Evolutionary conservation across 148 eudicot species (phyloP).

Genomic region (Amaranthus hypochondriacus): DNA sequence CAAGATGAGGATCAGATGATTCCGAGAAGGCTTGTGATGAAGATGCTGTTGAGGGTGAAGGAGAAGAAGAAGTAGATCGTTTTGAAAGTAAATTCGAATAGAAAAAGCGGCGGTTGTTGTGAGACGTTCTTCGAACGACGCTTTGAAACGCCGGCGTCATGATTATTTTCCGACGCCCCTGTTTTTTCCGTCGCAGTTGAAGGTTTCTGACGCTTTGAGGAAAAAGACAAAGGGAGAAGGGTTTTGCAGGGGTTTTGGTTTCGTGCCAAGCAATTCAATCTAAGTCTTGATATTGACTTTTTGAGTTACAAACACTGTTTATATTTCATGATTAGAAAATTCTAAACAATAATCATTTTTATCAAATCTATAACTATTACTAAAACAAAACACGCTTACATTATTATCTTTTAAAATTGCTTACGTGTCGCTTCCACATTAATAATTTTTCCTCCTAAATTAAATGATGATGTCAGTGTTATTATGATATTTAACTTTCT

Average conservation of each 20-base stretch:
- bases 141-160: background rate
- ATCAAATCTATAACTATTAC: no score
- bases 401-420: no score
- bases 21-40: background rate
- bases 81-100: no score
- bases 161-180: background rate
- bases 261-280: background rate
- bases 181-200: background rate
- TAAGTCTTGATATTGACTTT: no score
- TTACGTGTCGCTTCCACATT: no score
- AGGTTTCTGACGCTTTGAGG: background rate
- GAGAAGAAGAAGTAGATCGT: background rate
- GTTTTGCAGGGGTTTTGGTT: conserved; percentile 16
- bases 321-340: no score
- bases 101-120: conserved; percentile 9
- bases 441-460: no score
- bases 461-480: no score
- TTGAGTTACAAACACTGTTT: no score
- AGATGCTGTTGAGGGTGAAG: conserved; percentile 1
- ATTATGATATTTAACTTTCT: no score
- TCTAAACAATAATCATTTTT: no score
- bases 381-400: no score
- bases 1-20: conserved; percentile 12
- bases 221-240: conserved; percentile 12
- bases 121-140: background rate